Conservation (phyloP, 2,329 filamentous ascomycete species). For the Aspergillus costaricaensis region DNA sequence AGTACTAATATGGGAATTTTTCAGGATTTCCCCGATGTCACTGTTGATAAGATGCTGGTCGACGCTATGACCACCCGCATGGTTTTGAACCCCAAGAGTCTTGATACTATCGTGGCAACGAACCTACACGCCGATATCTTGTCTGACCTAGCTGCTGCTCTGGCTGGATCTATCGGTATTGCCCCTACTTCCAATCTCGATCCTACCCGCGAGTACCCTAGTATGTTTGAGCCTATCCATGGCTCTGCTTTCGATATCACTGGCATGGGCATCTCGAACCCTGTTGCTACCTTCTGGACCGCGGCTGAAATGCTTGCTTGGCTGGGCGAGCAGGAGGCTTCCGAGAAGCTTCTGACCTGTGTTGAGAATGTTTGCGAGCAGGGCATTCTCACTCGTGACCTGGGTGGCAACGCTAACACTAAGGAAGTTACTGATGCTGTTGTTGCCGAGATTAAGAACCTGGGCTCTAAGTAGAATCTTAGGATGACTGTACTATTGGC, state of each 20-base stretch:
- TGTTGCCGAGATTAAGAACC: slow-evolving; percentile 53
- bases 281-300: slow-evolving; percentile 69
- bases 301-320: slow-evolving; percentile 68
- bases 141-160: slow-evolving; percentile 68
- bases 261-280: slow-evolving; percentile 62
- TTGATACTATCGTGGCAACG: slow-evolving; percentile 66
- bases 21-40: slow-evolving; percentile 62
- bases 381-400: slow-evolving; percentile 59
- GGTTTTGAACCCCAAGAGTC: slow-evolving; percentile 59
- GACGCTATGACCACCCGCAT: slow-evolving; percentile 68
- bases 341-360: slow-evolving; percentile 58
- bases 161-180: slow-evolving; percentile 72
- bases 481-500: too few relatives aligned
- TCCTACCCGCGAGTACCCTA: slow-evolving; percentile 61
- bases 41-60: slow-evolving; percentile 66
- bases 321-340: slow-evolving; percentile 61
- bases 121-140: slow-evolving; percentile 68
- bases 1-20: too few relatives aligned
- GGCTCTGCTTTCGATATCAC: slow-evolving; percentile 66
- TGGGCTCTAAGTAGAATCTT: slow-evolving; percentile 18
- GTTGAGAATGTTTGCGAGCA: slow-evolving; percentile 62
- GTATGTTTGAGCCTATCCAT: slow-evolving; percentile 66
- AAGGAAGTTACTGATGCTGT: slow-evolving; percentile 62
- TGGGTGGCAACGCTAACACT: slow-evolving; percentile 60
- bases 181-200: slow-evolving; percentile 70